Evolutionary conservation across 805 yeast species (phyloP).

Genomic region (Hemisphaericaspora nanyangensis): DNA sequence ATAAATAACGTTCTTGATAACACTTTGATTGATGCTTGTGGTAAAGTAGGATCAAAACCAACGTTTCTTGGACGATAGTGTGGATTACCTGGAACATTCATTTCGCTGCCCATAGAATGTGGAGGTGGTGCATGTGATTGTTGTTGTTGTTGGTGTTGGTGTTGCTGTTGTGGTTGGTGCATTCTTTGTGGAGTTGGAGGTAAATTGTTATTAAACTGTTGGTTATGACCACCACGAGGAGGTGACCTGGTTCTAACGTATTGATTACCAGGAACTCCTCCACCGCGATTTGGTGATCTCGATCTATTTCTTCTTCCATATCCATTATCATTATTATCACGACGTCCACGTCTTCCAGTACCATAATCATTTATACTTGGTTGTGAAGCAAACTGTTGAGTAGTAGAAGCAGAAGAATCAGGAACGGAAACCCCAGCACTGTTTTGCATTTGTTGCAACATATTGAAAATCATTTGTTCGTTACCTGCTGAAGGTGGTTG

Average conservation of each 20-base stretch:
- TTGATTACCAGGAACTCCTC: slow-evolving; percentile 6
- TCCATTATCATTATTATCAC: slow-evolving; percentile 16
- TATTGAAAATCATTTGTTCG: slow-evolving; percentile 43
- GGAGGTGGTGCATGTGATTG: slow-evolving; percentile 16
- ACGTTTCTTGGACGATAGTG: slow-evolving; percentile 76
- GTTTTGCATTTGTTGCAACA: slow-evolving; percentile 52
- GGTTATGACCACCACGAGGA: slow-evolving; percentile 12
- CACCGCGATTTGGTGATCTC: slow-evolving; percentile 43
- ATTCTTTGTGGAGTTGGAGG: slow-evolving; percentile 2
- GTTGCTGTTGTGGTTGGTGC: slow-evolving; percentile 5
- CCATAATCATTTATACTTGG: slow-evolving; percentile 4
- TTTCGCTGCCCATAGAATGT: slow-evolving; percentile 49
- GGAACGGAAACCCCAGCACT: slow-evolving; percentile 14
- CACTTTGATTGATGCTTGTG: slow-evolving; percentile 78
- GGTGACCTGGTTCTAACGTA: slow-evolving; percentile 28
- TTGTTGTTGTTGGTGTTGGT: slow-evolving; percentile 7
- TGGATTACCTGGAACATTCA: slow-evolving; percentile 65
- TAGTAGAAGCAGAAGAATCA: slow-evolving; percentile 16
- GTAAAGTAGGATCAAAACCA: slow-evolving; percentile 64
- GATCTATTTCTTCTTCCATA: slow-evolving; percentile 52
- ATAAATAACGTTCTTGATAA: slow-evolving; percentile 86
- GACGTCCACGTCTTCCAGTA: slow-evolving; percentile 4
- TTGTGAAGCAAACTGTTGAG: too few species aligned
- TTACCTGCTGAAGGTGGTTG: slow-evolving; percentile 17
- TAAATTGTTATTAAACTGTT: background rate